A percentile compares a stretch with the other conserved stretches of the same genome.
These are phyloP conservation scores for Collybia sordida DNA, from an alignment of 768 basidiomycete species.

Conservation along the genomic window DNA sequence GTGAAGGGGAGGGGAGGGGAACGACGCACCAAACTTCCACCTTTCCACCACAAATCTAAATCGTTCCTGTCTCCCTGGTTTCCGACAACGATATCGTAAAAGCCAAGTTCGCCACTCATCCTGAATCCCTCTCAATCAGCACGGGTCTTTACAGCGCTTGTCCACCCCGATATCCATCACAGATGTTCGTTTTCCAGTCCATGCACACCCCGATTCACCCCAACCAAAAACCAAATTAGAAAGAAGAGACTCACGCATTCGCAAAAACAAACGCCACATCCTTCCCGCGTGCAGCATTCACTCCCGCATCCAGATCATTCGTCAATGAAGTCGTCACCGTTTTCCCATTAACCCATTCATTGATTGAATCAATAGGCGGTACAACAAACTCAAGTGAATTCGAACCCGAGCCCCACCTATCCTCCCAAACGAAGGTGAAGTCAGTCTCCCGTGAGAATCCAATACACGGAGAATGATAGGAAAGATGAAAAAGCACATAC, in stretches of 20 bases:
- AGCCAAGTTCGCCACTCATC: slow-evolving; percentile 50
- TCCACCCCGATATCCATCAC: too few species aligned
- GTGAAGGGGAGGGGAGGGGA: not conserved
- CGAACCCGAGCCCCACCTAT: slow-evolving; percentile 51
- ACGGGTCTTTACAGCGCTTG: too few species aligned
- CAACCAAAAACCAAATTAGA: too few species aligned
- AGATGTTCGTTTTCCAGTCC: too few species aligned
- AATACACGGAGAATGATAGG: too few species aligned
- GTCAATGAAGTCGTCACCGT: slow-evolving; percentile 42
- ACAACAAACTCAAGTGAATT: slow-evolving; percentile 45
- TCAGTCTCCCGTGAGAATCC: slow-evolving; percentile 12
- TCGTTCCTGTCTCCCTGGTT: slow-evolving; percentile 63
- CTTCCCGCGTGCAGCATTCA: slow-evolving; percentile 40
- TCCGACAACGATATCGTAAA: slow-evolving; percentile 61
- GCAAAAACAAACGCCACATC: slow-evolving; percentile 64
- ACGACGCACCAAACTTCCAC: slow-evolving; percentile 42
- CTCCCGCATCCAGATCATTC: slow-evolving; percentile 38
- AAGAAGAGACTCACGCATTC: slow-evolving; percentile 41
- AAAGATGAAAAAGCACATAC: slow-evolving; percentile 10
- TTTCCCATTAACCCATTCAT: slow-evolving; percentile 35
- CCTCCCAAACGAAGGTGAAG: not conserved
- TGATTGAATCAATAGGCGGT: slow-evolving; percentile 47
- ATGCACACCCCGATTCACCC: too few species aligned
- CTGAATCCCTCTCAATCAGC: too few species aligned
- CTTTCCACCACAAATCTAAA: slow-evolving; percentile 56